Evolutionary conservation across 495 filamentous ascomycete species (phyloP), one percentile per base, ranked within the genome.

Genomic region (Penicillium turbatum): DNA sequence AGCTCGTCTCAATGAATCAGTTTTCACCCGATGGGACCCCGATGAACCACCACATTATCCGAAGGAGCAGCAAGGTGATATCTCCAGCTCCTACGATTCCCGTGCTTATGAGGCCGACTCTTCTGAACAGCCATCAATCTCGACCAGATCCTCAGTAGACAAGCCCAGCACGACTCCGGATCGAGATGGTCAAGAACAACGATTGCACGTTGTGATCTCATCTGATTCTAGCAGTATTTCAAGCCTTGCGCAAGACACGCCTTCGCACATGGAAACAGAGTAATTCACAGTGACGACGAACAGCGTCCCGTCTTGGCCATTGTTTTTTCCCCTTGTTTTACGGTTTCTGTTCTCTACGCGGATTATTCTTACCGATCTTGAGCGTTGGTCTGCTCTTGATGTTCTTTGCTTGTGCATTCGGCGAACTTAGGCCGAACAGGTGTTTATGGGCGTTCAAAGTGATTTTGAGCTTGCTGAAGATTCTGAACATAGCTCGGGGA

Each of bases 1-100:
- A 27, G 64, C 62, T 13, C 64, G 61, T 24, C 53, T 51, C 1
- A 37, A 52, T 9, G 60, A 62, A 11, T 17, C 27, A 5, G 15
- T 8, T 6, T 15, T 19, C 17, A 12, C 30, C 19, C n/a, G n/a
- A 17, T 15, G 13, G 15, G 29, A 21, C 5, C 12, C 8, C 13
- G 45, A 34, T 17, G 27, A 19, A 36, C 24, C 46, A 15, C 8
- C 29, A 13, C 16, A 8, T 38, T 7, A 38, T 16, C 40, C 11
- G 6, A 37, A 36, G 17, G 30, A 16, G 13, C 46, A 29, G 37
- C 19, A 34, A n/a, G 59, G 59, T 19, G 60, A 48, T 24, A 11
- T 38, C 11, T 43, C 49, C 42, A 37, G 17, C 24, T 24, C 49
- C 7, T 13, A 52, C 24, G 49, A 46, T 1, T 41, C 37, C 7